Conservation (phyloP, 177 flowering plant genomes). For the Tripterygium wilfordii region DNA sequence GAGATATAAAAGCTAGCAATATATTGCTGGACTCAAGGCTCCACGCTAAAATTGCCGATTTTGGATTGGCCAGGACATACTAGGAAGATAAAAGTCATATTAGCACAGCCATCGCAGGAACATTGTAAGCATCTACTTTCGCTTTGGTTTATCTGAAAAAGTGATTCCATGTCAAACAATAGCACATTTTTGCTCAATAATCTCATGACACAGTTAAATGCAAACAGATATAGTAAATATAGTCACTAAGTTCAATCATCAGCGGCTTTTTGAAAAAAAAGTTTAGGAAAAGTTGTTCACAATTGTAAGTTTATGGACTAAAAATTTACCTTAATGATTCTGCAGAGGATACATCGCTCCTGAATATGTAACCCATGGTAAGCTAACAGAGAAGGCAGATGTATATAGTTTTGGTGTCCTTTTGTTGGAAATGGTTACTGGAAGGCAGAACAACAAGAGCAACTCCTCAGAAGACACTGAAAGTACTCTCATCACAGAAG, state of each 20-base stretch:
- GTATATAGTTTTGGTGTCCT: constrained; percentile 77
- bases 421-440: constrained; percentile 67
- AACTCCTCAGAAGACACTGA: constrained; percentile 51
- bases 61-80: constrained; percentile 83
- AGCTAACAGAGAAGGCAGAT: constrained; percentile 54
- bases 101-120: constrained; percentile 91
- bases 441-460: constrained; percentile 63
- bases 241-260: too few species aligned
- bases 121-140: constrained; percentile 46
- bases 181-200: too few species aligned
- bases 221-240: too few species aligned
- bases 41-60: constrained; percentile 82
- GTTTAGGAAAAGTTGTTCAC: too few species aligned
- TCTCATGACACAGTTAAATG: too few species aligned
- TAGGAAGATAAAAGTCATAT: constrained; percentile 83
- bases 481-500: constrained; percentile 58
- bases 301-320: not conserved
- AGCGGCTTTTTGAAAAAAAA: too few species aligned
- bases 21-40: constrained; percentile 68
- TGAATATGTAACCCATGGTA: constrained; percentile 59
- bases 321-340: constrained; percentile 2
- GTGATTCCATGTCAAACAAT: too few species aligned
- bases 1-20: constrained; percentile 86
- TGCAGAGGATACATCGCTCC: constrained; percentile 67
- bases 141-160: too few species aligned